Evolutionary conservation across 2,329 filamentous ascomycete species (phyloP), one percentile per base, ranked within the genome.

Genomic region (Phialophora chinensis): DNA sequence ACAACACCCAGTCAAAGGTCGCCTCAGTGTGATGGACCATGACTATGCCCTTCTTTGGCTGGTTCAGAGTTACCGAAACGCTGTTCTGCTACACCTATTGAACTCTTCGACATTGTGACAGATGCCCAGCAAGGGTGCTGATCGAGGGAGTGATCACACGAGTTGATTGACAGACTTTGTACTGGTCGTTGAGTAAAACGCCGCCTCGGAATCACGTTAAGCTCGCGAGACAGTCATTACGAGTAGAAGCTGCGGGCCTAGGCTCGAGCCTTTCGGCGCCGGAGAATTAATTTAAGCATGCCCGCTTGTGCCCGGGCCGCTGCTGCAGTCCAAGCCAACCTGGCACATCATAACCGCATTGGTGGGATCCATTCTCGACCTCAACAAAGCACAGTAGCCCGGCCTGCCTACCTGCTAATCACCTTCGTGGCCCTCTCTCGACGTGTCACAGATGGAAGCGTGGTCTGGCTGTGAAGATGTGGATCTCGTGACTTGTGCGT

Each of bases 401-500:
- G 7, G 38, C 38, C 5, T 1, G 38, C 10, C 33, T 35, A 12
- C 33, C 38, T 44, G 38, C 38, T 42, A 42, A 42, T 42, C 14
- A 14, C 14, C 38, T 42, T n/a, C 38, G 38, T 42, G 38, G 14
- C 38, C 38, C 14, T 42, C 14, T n/a, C 17, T 55, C 29, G 25
- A 55, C 53, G 53, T 33, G 53, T 55, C 53, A 29, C 7, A n/a
- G 29, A 35, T 8, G 29, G 53, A 12, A 20, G 29, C n/a, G 53
- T 35, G 29, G 38, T 33, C 58, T 54, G 53, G 20, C 10, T 52
- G 20, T 2, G 20, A 12, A 27, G 23, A 50, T 50, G 42, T 20
- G 25, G 58, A 20, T 38, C 25, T 20, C 58, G 53, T 55, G 53
- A 55, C 53, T 29, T 29, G 53, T 55, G 53, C 53, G 31, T 55